A percentile compares a stretch with the other conserved stretches of the same genome.
Evolutionary conservation across 176 grass and related monocot genomes (phyloP).

Genomic region (Triticum monococcum): DNA sequence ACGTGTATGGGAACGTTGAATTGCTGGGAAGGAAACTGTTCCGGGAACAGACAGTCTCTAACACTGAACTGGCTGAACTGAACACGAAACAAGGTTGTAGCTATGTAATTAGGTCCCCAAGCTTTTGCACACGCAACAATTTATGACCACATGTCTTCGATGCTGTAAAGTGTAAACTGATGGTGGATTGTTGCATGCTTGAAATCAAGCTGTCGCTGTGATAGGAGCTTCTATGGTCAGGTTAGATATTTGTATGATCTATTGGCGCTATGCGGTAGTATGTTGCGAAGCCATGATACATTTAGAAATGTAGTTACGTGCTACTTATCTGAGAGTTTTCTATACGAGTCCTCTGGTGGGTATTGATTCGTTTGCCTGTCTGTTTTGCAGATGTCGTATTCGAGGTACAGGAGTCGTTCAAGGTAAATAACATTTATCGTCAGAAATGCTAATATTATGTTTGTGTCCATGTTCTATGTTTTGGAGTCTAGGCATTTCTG

Average conservation of each 20-base stretch:
- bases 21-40: background rate
- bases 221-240: background rate
- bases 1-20: background rate
- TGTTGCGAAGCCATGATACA: background rate
- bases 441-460: background rate
- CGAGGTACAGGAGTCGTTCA: slow-evolving; percentile 62
- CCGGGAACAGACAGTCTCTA: background rate
- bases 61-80: background rate
- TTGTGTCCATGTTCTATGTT: background rate
- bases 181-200: background rate
- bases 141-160: background rate
- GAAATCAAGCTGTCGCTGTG: background rate
- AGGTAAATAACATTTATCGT: slow-evolving; percentile 40
- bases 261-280: background rate
- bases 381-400: slow-evolving; percentile 64
- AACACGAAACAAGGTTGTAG: background rate
- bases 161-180: background rate
- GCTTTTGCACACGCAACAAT: background rate
- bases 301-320: background rate
- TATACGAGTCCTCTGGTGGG: background rate
- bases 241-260: background rate
- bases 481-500: background rate
- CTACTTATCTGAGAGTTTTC: background rate
- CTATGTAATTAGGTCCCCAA: background rate
- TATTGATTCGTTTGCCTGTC: slow-evolving; percentile 9